Evolutionary conservation across 2,329 filamentous ascomycete species (phyloP).

Genomic region (Beauveria scarabaeidicola): DNA sequence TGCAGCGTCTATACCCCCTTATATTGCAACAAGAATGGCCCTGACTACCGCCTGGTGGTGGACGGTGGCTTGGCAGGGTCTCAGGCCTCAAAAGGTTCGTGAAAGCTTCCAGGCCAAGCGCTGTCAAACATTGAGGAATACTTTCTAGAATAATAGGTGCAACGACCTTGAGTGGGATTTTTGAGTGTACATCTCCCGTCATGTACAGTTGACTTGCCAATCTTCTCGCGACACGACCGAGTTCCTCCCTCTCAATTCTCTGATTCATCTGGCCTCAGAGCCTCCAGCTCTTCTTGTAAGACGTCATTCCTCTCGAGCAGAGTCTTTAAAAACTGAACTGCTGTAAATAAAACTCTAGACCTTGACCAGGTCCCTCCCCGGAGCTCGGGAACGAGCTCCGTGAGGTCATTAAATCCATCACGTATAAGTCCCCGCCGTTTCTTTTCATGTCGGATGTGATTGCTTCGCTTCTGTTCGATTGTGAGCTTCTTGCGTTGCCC

Average conservation of each 20-base stretch:
- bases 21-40: too few species aligned
- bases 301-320: constrained; percentile 4
- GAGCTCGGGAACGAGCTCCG: constrained; percentile 8
- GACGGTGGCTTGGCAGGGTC: neutral
- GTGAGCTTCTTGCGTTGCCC: constrained; percentile 6
- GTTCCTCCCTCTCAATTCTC: neutral
- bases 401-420: constrained; percentile 7
- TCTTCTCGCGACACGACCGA: too few species aligned
- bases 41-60: neutral
- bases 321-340: neutral
- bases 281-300: neutral
- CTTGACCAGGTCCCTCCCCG: constrained; percentile 6
- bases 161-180: neutral
- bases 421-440: constrained; percentile 9
- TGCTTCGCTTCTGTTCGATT: constrained; percentile 9
- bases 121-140: neutral
- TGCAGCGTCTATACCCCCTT: too few species aligned
- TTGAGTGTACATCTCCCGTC: neutral
- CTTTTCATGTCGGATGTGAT: constrained; percentile 11
- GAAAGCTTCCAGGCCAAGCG: neutral
- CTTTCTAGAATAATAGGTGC: neutral
- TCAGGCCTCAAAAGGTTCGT: neutral
- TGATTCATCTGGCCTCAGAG: neutral
- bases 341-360: constrained; percentile 7
- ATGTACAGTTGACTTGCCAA: neutral